These are phyloP conservation scores for Ceratocystis harringtonii DNA, from an alignment of 2,329 filamentous ascomycete species.

Conservation along the genomic window DNA sequence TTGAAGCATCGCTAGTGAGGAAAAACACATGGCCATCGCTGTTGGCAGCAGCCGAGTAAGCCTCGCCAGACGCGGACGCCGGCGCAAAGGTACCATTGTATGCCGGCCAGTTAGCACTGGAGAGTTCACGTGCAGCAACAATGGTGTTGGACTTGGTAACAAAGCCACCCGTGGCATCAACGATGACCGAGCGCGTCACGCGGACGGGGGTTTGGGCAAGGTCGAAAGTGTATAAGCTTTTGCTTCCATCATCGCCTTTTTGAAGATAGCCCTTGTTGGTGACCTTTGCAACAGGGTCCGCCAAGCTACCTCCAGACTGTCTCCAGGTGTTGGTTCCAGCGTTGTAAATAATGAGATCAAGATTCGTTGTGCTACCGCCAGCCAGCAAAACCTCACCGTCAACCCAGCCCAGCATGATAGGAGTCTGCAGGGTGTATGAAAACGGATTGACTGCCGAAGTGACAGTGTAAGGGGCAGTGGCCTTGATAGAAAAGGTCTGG, in stretches of 20 bases:
- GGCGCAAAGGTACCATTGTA: slow-evolving; percentile 69
- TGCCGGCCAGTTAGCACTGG: slow-evolving; percentile 51
- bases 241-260: slow-evolving; percentile 60
- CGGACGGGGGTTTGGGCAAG: slow-evolving; percentile 57
- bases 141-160: slow-evolving; percentile 32
- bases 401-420: slow-evolving; percentile 62
- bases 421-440: slow-evolving; percentile 24
- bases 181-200: slow-evolving; percentile 54
- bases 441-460: slow-evolving; percentile 23
- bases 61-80: slow-evolving; percentile 39
- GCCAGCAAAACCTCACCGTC: slow-evolving; percentile 56
- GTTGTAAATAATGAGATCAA: slow-evolving; percentile 58
- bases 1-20: slow-evolving; percentile 54
- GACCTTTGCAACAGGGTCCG: slow-evolving; percentile 43
- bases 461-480: slow-evolving; percentile 49
- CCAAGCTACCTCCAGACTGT: slow-evolving; percentile 49
- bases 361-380: slow-evolving; percentile 49
- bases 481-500: slow-evolving; percentile 60
- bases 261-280: slow-evolving; percentile 49
- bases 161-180: slow-evolving; percentile 43
- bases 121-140: slow-evolving; percentile 31
- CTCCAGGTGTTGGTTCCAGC: slow-evolving; percentile 45
- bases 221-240: slow-evolving; percentile 65
- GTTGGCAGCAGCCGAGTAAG: slow-evolving; percentile 57
- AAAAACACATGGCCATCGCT: slow-evolving; percentile 55